Evolutionary conservation across 2,329 filamentous ascomycete species (phyloP), one percentile per base, ranked within the genome.

Genomic region (Rhynchosporium secalis): DNA sequence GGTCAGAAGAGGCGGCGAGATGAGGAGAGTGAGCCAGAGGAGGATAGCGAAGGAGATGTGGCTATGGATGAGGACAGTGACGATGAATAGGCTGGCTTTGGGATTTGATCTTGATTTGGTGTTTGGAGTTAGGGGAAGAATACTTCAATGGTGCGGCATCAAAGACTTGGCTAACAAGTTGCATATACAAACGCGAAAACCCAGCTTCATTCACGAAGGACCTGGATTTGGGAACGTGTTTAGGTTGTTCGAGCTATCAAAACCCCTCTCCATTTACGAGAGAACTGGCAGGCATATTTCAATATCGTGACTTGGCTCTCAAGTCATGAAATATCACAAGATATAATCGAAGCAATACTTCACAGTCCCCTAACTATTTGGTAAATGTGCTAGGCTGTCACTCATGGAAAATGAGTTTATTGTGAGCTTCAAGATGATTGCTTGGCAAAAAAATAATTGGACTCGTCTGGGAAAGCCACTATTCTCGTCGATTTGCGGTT

Each of bases 1-100:
- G 86, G 85, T 20, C 83, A 86, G 70, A 96, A 96, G 78, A 83
- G 91, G 71, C 81, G 82, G 62, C 83, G 90, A 69, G 89, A 90
- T 54, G 80, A 80, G 31, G 79, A 77, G 43, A 81, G 90, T 68
- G 88, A 91, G 70, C 86, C 87, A 84, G 86, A 88, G 70, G 86
- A 86, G 69, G 86, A 87, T 65, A 90, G 87, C 62, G 89, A 91
- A 72, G 89, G 91, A 69, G 90, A 94, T 61, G 69, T 71, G 67
- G 68, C 69, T 56, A 72, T 71, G 69, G 86, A 89, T 69, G 86
- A 86, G 69, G 86, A 87, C 45, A 72, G 71, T 64, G 71, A 72
- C 52, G 72, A 73, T 43, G 72, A 73, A 28, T 71, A 68, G 61
- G 48, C 45, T 56, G 52, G 31, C 31, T 26, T 52, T 20, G 26